Conservation (phyloP, 768 basidiomycete species). For the Pleurotus tuber-regium region DNA sequence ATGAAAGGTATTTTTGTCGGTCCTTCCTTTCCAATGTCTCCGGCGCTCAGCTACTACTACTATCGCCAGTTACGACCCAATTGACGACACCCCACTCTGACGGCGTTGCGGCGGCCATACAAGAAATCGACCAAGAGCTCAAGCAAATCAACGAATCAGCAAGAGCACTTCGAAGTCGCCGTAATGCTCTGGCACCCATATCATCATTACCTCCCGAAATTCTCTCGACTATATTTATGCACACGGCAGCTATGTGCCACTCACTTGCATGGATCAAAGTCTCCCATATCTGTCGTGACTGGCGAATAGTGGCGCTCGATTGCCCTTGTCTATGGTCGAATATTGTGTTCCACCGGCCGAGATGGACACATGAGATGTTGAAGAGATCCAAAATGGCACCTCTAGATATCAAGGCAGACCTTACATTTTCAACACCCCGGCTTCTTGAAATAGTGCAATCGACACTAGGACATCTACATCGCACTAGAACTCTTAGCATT, state of each 20-base stretch:
- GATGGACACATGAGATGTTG: slow-evolving; percentile 42
- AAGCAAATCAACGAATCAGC: slow-evolving; percentile 29
- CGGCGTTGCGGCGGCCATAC: slow-evolving; percentile 16
- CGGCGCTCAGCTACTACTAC: not conserved
- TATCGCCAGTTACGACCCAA: slow-evolving; percentile 2
- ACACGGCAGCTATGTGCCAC: slow-evolving; percentile 8
- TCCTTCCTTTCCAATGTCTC: not conserved
- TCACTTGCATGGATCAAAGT: slow-evolving; percentile 32
- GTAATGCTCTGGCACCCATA: slow-evolving; percentile 36
- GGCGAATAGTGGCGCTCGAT: slow-evolving; percentile 41
- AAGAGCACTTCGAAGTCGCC: slow-evolving; percentile 29
- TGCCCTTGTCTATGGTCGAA: slow-evolving; percentile 40
- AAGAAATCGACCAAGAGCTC: slow-evolving; percentile 37
- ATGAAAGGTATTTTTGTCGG: slow-evolving; percentile 4
- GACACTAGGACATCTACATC: slow-evolving; percentile 28
- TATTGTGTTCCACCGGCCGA: slow-evolving; percentile 28
- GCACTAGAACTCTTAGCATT: slow-evolving; percentile 32
- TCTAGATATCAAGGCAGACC: slow-evolving; percentile 25
- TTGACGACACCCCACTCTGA: not conserved
- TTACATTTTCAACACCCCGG: slow-evolving; percentile 23
- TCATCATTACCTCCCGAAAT: slow-evolving; percentile 41
- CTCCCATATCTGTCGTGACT: slow-evolving; percentile 39
- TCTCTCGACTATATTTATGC: slow-evolving; percentile 34
- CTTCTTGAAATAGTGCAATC: slow-evolving; percentile 26
- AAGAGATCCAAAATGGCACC: slow-evolving; percentile 41